Conservation (phyloP, 306 rosid genomes). For the Cucumis sativus region Cucumber_9930_V3 NC_026656.2:13198001-13198500, state of each 20-base stretch:
- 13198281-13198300: conserved; percentile 69
- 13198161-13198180: conserved; percentile 39
- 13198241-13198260: neutral
- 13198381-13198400: neutral
- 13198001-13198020: conserved; percentile 48
- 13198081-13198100: neutral
- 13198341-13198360: neutral
- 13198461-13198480: conserved; percentile 10
- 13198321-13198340: neutral
- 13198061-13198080: conserved; percentile 12
- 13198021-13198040: conserved; percentile 37
- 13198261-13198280: conserved; percentile 62
- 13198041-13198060: conserved; percentile 44
- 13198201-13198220: neutral
- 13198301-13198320: conserved; percentile 44
- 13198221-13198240: neutral
- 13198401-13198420: conserved; percentile 34
- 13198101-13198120: neutral
- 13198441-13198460: conserved; percentile 16
- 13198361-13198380: neutral
- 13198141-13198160: conserved; percentile 42
- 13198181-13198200: neutral
- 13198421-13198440: conserved; percentile 33
- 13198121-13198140: conserved; percentile 62
- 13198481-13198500: conserved; percentile 17